These are phyloP conservation scores for Pyrenochaeta sp. DNA, from an alignment of 2,329 filamentous ascomycete species.

Conservation along the genomic window DNA sequence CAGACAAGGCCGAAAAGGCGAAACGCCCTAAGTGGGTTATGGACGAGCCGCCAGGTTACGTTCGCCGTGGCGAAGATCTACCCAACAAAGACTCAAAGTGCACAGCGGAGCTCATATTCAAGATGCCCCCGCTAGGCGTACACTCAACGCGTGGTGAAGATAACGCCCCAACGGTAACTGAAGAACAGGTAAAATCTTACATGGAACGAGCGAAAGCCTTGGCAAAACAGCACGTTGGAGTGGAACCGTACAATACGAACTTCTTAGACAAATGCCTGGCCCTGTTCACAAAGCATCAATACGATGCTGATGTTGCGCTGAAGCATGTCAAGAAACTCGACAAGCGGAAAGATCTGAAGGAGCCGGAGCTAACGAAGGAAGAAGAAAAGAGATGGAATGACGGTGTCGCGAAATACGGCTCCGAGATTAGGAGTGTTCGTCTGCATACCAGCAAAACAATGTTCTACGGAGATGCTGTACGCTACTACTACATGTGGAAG, in stretches of 20 bases:
- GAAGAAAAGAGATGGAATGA: conserved; percentile 94
- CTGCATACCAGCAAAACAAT: conserved; percentile 82
- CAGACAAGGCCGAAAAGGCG: conserved; percentile 79
- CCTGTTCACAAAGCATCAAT: conserved; percentile 75
- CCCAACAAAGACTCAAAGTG: conserved; percentile 75
- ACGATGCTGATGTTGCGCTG: conserved; percentile 75
- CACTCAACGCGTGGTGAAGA: conserved; percentile 58
- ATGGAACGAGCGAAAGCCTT: conserved; percentile 74
- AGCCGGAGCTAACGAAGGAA: conserved; percentile 78
- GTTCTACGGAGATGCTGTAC: conserved; percentile 80
- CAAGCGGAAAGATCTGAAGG: conserved; percentile 76
- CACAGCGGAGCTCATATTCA: conserved; percentile 81
- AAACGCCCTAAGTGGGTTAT: conserved; percentile 92
- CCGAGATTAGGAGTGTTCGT: conserved; percentile 83
- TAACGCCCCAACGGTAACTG: conserved; percentile 53
- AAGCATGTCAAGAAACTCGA: conserved; percentile 73
- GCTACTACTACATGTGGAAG: conserved; percentile 98
- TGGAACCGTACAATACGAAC: conserved; percentile 82
- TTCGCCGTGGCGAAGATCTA: conserved; percentile 82
- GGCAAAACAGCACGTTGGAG: conserved; percentile 68
- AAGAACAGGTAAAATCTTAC: conserved; percentile 76
- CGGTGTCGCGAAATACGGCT: conserved; percentile 87
- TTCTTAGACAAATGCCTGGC: conserved; percentile 84
- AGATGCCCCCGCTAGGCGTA: conserved; percentile 68
- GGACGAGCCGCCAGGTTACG: conserved; percentile 88